Base-by-base conservation (phyloP, 2,329 filamentous ascomycete genomes). In the Penicillium sp. region DNA sequence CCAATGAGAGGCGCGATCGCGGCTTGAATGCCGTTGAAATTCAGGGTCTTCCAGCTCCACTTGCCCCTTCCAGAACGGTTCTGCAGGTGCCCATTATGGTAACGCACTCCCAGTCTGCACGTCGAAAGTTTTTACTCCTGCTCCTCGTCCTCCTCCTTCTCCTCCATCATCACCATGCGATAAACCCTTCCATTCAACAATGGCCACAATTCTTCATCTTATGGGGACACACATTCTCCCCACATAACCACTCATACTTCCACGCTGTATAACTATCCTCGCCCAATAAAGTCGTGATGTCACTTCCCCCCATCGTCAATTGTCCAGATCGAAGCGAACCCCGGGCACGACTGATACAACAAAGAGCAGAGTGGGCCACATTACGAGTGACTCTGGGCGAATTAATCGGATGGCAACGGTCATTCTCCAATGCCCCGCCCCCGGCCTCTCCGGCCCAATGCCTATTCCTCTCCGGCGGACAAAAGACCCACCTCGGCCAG, bases 221-320 rank as follows among this genome's bases (percentile, higher is more conserved):
- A n/a, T n/a, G n/a, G n/a, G n/a, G n/a, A n/a, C n/a, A n/a, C n/a
- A n/a, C n/a, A n/a, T n/a, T n/a, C n/a, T n/a, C n/a, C n/a, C n/a
- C n/a, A n/a, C n/a, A n/a, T n/a, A n/a, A n/a, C n/a, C n/a, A n/a
- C n/a, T n/a, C n/a, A n/a, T n/a, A n/a, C n/a, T n/a, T n/a, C n/a
- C n/a, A n/a, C n/a, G n/a, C n/a, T n/a, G n/a, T n/a, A 11, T 11
- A 7, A 25, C 7, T 7, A 25, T 4, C 31, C 26, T 18, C 14
- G 17, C 20, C 30, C 15, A 27, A 16, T 10, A 32, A 9, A 46
- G 43, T 46, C 39, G 33, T 46, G 43, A 46, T 46, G 43, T 46
- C 43, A 46, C 39, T n/a, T n/a, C 6, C 17, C 20, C 4, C 14
- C 17, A 29, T n/a, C 4, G 15, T 25, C 20, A 14, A 36, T 35